These are phyloP conservation scores for Harringtonia aguacate DNA, from an alignment of 2,329 filamentous ascomycete genomes.

Conservation along the genomic window DNA sequence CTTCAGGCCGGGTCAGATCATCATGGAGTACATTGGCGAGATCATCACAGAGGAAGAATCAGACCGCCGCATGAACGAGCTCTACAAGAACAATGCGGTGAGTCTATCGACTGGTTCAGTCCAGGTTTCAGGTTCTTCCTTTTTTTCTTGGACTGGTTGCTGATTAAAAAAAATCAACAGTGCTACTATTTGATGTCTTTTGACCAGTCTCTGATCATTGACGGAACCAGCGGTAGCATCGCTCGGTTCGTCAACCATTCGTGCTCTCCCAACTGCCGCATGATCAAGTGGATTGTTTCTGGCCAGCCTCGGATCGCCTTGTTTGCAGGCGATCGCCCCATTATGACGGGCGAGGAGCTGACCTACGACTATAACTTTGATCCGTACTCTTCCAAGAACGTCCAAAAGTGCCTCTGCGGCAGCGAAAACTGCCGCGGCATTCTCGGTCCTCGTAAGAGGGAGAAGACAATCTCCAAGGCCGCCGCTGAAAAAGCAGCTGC, in stretches of 20 bases:
- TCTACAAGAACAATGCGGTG: slow-evolving; percentile 90
- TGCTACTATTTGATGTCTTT: slow-evolving; percentile 99
- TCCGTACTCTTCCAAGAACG: slow-evolving; percentile 58
- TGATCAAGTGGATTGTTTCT: slow-evolving; percentile 96
- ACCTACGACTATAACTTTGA: slow-evolving; percentile 85
- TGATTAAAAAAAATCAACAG: slow-evolving; percentile 43
- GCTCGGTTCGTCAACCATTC: slow-evolving; percentile 98
- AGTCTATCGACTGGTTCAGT: slow-evolving; percentile 18
- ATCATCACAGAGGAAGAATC: slow-evolving; percentile 94
- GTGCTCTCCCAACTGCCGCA: slow-evolving; percentile 89
- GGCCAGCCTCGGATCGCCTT: slow-evolving; percentile 93
- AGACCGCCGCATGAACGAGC: slow-evolving; percentile 82
- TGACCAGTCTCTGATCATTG: slow-evolving; percentile 96
- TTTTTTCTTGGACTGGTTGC: too few species aligned
- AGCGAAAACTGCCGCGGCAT: slow-evolving; percentile 53
- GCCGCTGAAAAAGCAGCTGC: slow-evolving; percentile 2
- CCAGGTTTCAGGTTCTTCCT: neutral
- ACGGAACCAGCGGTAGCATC: slow-evolving; percentile 90
- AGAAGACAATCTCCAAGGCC: slow-evolving; percentile 12
- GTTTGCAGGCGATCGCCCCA: slow-evolving; percentile 80
- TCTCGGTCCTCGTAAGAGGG: slow-evolving; percentile 49
- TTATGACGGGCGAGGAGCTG: slow-evolving; percentile 90
- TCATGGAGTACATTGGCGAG: slow-evolving; percentile 96
- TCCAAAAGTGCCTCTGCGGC: slow-evolving; percentile 55
- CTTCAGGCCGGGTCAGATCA: slow-evolving; percentile 85